A percentile compares a stretch with the other conserved stretches of the same genome.
Evolutionary conservation across 179 eudicot species (phyloP).

Genomic region (Kewa caespitosa): DNA sequence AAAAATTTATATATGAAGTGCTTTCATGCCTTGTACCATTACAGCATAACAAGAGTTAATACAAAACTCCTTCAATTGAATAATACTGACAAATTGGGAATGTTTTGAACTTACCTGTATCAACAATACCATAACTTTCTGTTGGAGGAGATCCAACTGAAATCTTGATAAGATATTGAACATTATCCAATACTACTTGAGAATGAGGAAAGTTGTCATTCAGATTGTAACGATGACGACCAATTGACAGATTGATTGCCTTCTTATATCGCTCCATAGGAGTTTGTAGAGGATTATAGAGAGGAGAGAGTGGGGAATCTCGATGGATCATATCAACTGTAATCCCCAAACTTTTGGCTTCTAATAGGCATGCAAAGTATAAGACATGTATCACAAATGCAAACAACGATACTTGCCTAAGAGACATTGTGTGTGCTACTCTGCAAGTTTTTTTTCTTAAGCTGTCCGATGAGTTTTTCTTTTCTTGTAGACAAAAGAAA

Average conservation of each 20-base stretch:
- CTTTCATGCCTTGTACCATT: too few relatives aligned
- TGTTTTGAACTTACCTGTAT: slow-evolving; percentile 31
- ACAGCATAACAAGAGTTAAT: not conserved
- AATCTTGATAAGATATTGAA: slow-evolving; percentile 28
- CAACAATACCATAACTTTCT: slow-evolving; percentile 21
- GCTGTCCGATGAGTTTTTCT: too few relatives aligned
- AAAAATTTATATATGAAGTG: too few relatives aligned
- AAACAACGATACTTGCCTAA: not conserved
- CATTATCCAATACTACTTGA: slow-evolving; percentile 7
- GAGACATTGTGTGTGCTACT: slow-evolving; percentile 3
- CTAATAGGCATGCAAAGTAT: not conserved
- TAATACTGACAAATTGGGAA: not conserved
- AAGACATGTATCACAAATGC: slow-evolving; percentile 6
- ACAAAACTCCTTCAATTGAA: not conserved
- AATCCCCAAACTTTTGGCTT: slow-evolving; percentile 16
- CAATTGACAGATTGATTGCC: slow-evolving; percentile 4
- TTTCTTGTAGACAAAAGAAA: too few relatives aligned
- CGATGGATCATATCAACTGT: slow-evolving; percentile 27
- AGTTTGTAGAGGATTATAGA: slow-evolving; percentile 16
- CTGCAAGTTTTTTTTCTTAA: too few relatives aligned
- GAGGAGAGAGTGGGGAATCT: slow-evolving; percentile 29
- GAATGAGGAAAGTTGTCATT: not conserved
- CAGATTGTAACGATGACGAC: not conserved
- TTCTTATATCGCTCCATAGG: slow-evolving; percentile 2
- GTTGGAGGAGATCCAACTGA: slow-evolving; percentile 34